phyloP scores from a whole-genome alignment of 2,329 filamentous ascomycete species.

The Paecilomyces fulvus region DNA sequence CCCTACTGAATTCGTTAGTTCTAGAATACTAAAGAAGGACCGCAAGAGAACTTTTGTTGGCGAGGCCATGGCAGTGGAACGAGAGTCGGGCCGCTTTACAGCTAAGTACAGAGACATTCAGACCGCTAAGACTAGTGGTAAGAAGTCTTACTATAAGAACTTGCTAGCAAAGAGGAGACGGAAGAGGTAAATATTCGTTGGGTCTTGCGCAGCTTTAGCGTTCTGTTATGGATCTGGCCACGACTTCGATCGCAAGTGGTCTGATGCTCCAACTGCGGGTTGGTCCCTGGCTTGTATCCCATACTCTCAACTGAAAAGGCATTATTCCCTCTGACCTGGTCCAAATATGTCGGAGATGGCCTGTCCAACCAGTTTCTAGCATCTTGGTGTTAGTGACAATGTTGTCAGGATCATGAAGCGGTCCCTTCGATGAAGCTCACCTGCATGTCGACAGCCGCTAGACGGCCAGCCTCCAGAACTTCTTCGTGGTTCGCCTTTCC shows the following conservation, averaged over 20 bases:
- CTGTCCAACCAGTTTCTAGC: slow-evolving; percentile 29
- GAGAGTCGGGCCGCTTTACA: slow-evolving; percentile 64
- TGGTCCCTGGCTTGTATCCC: not conserved
- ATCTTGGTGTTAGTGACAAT: slow-evolving; percentile 11
- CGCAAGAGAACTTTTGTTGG: slow-evolving; percentile 80
- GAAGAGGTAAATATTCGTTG: slow-evolving; percentile 7
- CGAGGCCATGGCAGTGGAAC: slow-evolving; percentile 65
- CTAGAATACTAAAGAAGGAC: slow-evolving; percentile 75
- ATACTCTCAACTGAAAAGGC: not conserved
- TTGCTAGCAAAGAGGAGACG: slow-evolving; percentile 51
- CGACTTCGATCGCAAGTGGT: not conserved
- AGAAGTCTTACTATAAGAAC: slow-evolving; percentile 81
- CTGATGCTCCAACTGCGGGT: not conserved
- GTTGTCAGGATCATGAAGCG: not conserved
- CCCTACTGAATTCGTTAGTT: slow-evolving; percentile 76
- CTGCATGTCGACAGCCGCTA: slow-evolving; percentile 57
- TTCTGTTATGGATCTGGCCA: not conserved
- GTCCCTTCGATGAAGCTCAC: slow-evolving; percentile 23
- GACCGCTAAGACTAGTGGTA: slow-evolving; percentile 71
- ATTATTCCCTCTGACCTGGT: not conserved
- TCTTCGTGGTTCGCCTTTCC: slow-evolving; percentile 59
- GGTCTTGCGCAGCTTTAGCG: not conserved
- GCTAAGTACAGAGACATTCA: slow-evolving; percentile 83
- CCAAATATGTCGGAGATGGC: slow-evolving; percentile 23
- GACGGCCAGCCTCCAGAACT: slow-evolving; percentile 53